Evolutionary conservation across 148 eudicot genomes (phyloP).

Genomic region (Silene uniflora): DNA sequence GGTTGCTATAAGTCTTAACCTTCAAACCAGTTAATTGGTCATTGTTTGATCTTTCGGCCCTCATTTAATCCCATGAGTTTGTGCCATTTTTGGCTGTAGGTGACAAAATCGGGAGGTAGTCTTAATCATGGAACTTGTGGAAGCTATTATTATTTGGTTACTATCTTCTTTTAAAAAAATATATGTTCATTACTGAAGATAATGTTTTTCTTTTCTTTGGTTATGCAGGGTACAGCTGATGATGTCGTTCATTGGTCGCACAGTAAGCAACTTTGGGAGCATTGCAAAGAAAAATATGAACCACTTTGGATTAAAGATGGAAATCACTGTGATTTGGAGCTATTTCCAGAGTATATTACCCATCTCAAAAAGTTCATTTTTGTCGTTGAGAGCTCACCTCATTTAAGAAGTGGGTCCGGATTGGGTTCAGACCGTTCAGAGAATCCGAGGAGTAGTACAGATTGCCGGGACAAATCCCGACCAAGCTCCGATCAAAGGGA

Average conservation of each 20-base stretch:
- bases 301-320: slow-evolving; percentile 86
- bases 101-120: background rate
- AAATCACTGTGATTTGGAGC: slow-evolving; percentile 85
- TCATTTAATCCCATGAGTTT: background rate
- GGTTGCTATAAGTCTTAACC: background rate
- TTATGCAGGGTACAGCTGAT: slow-evolving; percentile 72
- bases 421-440: slow-evolving; percentile 43
- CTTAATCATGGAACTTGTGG: background rate
- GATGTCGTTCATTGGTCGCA: slow-evolving; percentile 85
- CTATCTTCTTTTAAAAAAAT: too few species aligned
- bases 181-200: background rate
- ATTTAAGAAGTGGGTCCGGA: slow-evolving; percentile 36
- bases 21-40: background rate
- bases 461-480: slow-evolving; percentile 56
- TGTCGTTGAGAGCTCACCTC: slow-evolving; percentile 58
- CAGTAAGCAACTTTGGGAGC: slow-evolving; percentile 83
- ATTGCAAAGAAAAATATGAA: slow-evolving; percentile 76
- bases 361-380: slow-evolving; percentile 76
- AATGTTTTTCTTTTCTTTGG: slow-evolving; percentile 7
- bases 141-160: too few species aligned
- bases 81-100: too few species aligned
- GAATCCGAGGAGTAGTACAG: slow-evolving; percentile 62
- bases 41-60: background rate
- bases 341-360: slow-evolving; percentile 72
- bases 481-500: slow-evolving; percentile 62